Evolutionary conservation across 345 rosid species (phyloP).

Genomic region (Heritiera littoralis): DNA sequence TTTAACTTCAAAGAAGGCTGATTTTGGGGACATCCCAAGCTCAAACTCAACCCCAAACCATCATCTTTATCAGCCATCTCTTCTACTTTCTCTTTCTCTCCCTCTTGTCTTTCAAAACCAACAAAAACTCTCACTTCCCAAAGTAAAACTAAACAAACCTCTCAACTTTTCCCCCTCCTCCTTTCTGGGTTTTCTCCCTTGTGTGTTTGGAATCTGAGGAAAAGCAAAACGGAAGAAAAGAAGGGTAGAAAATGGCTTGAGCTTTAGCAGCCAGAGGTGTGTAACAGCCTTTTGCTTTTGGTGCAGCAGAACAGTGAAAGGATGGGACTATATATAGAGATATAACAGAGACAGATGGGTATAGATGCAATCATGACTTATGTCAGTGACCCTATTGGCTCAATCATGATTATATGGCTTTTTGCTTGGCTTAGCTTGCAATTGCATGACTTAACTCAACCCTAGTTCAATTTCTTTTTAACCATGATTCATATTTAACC

Average conservation of each 20-base stretch:
- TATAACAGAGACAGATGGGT: constrained; percentile 41
- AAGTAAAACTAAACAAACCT: constrained; percentile 12
- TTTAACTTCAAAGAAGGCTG: constrained; percentile 43
- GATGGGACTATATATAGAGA: constrained; percentile 49
- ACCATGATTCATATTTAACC: not conserved
- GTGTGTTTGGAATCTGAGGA: constrained; percentile 27
- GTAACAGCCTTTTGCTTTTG: constrained; percentile 37
- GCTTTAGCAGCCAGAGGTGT: constrained; percentile 33
- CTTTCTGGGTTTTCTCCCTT: constrained; percentile 20
- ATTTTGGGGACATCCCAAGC: constrained; percentile 45
- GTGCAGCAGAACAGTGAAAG: constrained; percentile 41
- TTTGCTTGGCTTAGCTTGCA: constrained; percentile 21
- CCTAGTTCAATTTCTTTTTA: constrained; percentile 4
- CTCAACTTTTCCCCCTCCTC: not conserved
- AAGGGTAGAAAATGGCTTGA: constrained; percentile 27
- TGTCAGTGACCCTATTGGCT: constrained; percentile 58
- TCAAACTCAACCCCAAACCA: constrained; percentile 54
- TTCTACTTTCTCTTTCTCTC: not conserved
- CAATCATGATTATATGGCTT: constrained; percentile 38
- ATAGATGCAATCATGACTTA: constrained; percentile 66
- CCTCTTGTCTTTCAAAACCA: constrained; percentile 4
- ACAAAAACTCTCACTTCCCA: not conserved
- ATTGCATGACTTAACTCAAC: constrained; percentile 8
- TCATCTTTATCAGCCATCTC: constrained; percentile 62
- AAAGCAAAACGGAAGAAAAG: constrained; percentile 29